Evolutionary conservation across 202 grass and related monocot species (phyloP), one percentile per base, ranked within the genome.

Genomic region (Setaria viridis): DNA sequence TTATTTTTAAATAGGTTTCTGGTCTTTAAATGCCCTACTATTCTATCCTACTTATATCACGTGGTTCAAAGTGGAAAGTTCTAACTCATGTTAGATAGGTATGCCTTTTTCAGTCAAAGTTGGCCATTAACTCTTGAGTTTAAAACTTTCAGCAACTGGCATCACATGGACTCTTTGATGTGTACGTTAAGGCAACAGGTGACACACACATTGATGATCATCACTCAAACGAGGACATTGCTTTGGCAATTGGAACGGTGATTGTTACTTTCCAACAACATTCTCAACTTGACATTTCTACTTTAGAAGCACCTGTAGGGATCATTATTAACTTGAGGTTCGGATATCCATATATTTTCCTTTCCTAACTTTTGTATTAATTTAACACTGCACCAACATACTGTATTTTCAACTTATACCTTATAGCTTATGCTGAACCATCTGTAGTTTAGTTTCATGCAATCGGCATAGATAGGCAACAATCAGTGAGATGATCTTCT

Each of bases 201-300:
- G 96, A 99, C 82, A 94, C 90, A 17, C 93, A 99, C 87, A 99
- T 99, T 90, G 96, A 99, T 83, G 96, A 99, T 66, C 96, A 99
- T 87, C 96, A 99, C 86, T 91, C 96, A 20, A 99, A 99, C 8
- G 96, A 96, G 87, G 96, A 99, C 67, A 90, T 99, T 87, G 96
- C 91, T 86, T 89, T 99, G 87, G 93, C 96, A 62, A 99, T 99
- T 84, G 96, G 91, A 89, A 89, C 91, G 79, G 93, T 99, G 70
- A 95, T 72, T 90, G 4, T 41, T 88, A 54, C 41, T 87, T 67
- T 71, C 77, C 43, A 14, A 50, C 11, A 49, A 67, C 10, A 78
- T 58, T 43, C 68, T 41, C 21, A 59, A 30, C 11, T 88, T 82
- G n/a, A 14, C 2, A 46, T 42, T 81, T 76, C 37, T 14, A 47